Percentiles rank a stretch among this genome's conserved stretches.
Conservation (phyloP, 2,329 filamentous ascomycete genomes). For the Periglandula ipomoeae region DNA sequence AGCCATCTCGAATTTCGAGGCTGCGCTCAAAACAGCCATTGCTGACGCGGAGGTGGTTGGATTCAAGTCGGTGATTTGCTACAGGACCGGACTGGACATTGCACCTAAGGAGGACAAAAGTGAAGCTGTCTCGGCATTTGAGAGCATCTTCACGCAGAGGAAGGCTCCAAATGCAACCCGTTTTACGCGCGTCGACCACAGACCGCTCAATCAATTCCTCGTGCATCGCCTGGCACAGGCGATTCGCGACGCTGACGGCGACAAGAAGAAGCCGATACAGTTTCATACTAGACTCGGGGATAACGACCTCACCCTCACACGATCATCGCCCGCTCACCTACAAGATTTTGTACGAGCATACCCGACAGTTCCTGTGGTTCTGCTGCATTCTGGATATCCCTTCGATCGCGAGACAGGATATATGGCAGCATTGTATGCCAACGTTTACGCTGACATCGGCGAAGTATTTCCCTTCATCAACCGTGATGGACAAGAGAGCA, state of each 20-base stretch:
- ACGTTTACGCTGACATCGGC: conserved; percentile 76
- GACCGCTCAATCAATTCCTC: conserved; percentile 59
- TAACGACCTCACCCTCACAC: conserved; percentile 61
- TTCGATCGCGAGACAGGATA: conserved; percentile 73
- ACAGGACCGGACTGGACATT: conserved; percentile 64
- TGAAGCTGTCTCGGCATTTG: conserved; percentile 29
- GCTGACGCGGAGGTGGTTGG: conserved; percentile 60
- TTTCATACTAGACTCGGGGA: conserved; percentile 80
- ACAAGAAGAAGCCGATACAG: conserved; percentile 62
- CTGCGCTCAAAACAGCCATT: conserved; percentile 45
- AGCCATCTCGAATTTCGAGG: conserved; percentile 27
- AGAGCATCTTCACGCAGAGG: conserved; percentile 22
- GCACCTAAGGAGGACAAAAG: conserved; percentile 33
- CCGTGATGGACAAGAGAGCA: conserved; percentile 62
- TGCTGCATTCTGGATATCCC: conserved; percentile 75
- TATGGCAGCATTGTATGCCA: conserved; percentile 65
- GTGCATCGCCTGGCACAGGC: conserved; percentile 54
- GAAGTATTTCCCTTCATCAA: conserved; percentile 75
- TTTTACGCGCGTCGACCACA: conserved; percentile 50
- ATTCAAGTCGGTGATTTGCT: conserved; percentile 80
- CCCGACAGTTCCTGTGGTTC: conserved; percentile 60
- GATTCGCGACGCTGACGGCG: conserved; percentile 36
- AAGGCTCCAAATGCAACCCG: conserved; percentile 11
- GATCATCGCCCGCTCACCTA: conserved; percentile 65
- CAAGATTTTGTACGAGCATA: conserved; percentile 65